Evolutionary conservation across 2,329 filamentous ascomycete genomes (phyloP).

Genomic region (Triangularia setosa): DNA sequence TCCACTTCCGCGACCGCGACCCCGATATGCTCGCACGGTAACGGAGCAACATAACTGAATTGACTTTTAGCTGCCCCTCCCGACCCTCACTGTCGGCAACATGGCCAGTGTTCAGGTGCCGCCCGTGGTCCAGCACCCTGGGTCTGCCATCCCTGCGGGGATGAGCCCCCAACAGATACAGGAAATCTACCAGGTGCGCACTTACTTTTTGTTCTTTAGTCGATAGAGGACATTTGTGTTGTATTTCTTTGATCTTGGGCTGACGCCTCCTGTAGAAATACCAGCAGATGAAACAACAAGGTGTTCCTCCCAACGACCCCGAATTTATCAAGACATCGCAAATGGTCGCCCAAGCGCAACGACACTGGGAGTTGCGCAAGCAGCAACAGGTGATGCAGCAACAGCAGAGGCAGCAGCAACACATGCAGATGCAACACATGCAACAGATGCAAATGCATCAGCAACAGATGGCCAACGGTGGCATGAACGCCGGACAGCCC

Average conservation of each 20-base stretch:
- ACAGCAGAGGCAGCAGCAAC: constrained; percentile 41
- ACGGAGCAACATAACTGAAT: constrained; percentile 16
- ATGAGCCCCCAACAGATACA: constrained; percentile 75
- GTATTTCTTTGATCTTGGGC: background rate
- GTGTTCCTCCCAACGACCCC: constrained; percentile 76
- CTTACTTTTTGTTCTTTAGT: background rate
- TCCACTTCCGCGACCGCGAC: constrained; percentile 19
- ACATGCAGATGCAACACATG: constrained; percentile 48
- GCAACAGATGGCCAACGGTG: constrained; percentile 48
- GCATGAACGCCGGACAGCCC: constrained; percentile 42
- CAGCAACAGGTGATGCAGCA: constrained; percentile 40
- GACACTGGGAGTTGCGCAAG: constrained; percentile 55
- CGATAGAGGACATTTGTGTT: background rate
- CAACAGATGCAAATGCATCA: constrained; percentile 37
- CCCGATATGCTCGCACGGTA: constrained; percentile 23
- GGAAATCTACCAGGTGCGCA: constrained; percentile 63
- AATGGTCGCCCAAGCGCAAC: constrained; percentile 69
- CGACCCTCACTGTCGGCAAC: constrained; percentile 34
- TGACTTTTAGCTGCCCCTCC: constrained; percentile 17
- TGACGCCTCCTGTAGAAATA: constrained; percentile 61
- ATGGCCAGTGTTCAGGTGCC: constrained; percentile 81
- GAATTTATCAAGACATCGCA: constrained; percentile 81
- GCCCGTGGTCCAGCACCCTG: constrained; percentile 64
- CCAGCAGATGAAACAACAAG: constrained; percentile 80
- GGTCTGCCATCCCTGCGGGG: constrained; percentile 58